A percentile compares a stretch with the other conserved stretches of the same genome.
These are phyloP conservation scores for Penicillium decumbens DNA, from an alignment of 2,329 filamentous ascomycete genomes.

Conservation along the genomic window DNA sequence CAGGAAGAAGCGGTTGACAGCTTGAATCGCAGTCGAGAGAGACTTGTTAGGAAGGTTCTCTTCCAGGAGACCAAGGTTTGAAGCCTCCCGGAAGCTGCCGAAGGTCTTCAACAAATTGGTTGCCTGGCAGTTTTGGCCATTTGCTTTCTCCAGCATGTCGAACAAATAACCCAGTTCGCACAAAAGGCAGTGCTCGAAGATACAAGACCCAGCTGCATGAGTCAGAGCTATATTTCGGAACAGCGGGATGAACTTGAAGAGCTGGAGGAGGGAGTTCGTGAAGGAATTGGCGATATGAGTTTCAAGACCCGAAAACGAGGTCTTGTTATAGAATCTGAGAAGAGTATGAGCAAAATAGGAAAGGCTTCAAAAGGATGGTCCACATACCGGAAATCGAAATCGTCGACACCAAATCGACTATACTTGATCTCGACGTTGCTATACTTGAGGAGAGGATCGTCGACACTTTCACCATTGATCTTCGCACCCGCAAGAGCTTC, in stretches of 20 bases:
- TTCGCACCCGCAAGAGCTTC: constrained; percentile 65
- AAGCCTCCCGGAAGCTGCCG: constrained; percentile 73
- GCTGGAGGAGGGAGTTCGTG: constrained; percentile 83
- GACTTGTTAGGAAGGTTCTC: constrained; percentile 70
- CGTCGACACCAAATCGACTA: constrained; percentile 97
- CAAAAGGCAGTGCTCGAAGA: constrained; percentile 76
- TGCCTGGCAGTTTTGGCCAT: constrained; percentile 89
- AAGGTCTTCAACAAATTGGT: constrained; percentile 91
- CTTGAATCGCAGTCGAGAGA: constrained; percentile 77
- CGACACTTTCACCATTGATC: constrained; percentile 66
- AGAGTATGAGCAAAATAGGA: constrained; percentile 53
- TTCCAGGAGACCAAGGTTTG: constrained; percentile 74
- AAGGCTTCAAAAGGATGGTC: constrained; percentile 68
- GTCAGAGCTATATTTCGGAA: constrained; percentile 83
- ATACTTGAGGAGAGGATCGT: constrained; percentile 84
- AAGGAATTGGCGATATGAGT: constrained; percentile 97
- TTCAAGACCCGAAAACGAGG: constrained; percentile 82
- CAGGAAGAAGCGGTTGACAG: constrained; percentile 77
- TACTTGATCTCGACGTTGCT: constrained; percentile 97
- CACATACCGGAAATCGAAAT: constrained; percentile 96
- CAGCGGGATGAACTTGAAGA: constrained; percentile 84
- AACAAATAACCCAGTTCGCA: constrained; percentile 95
- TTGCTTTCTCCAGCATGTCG: constrained; percentile 96
- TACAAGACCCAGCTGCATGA: constrained; percentile 80
- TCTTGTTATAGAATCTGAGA: constrained; percentile 85